phyloP scores from a whole-genome alignment of 805 yeast species.

The Wickerhamomyces bovis region DNA sequence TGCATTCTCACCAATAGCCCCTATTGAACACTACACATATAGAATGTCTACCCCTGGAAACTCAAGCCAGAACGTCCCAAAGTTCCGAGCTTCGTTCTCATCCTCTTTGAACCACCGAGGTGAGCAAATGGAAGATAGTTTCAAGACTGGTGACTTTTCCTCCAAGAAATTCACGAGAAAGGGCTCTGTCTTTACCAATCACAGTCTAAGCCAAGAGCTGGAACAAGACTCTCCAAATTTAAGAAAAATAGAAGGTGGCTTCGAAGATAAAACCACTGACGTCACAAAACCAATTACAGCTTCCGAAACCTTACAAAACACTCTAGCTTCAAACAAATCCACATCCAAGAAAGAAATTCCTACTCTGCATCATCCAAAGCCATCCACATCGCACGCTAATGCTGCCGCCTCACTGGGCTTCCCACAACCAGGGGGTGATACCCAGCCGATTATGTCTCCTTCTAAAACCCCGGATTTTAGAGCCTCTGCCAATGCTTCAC shows the following conservation, averaged over 20 bases:
- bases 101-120: conserved; percentile 3
- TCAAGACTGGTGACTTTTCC: conserved; percentile 25
- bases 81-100: conserved; percentile 2
- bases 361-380: not conserved
- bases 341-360: not conserved
- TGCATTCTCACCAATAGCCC: not conserved
- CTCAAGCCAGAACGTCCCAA: not conserved
- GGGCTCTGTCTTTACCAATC: conserved; percentile 9
- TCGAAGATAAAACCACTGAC: conserved; percentile 10
- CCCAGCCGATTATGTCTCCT: conserved; percentile 8
- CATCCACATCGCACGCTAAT: not conserved
- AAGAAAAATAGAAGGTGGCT: conserved; percentile 23
- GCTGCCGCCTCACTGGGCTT: not conserved
- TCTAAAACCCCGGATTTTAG: conserved; percentile 7
- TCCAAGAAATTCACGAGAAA: conserved; percentile 22
- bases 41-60: not conserved
- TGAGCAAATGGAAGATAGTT: conserved; percentile 13
- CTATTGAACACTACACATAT: not conserved
- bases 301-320: not conserved
- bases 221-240: conserved; percentile 12
- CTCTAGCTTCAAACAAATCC: not conserved
- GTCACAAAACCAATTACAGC: not conserved
- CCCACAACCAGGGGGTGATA: conserved; percentile 1
- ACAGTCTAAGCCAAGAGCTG: conserved; percentile 1
- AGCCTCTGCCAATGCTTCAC: conserved; percentile 11